Conservation (phyloP, 306 rosid genomes). For the Prinsepia uniflora region DNA sequence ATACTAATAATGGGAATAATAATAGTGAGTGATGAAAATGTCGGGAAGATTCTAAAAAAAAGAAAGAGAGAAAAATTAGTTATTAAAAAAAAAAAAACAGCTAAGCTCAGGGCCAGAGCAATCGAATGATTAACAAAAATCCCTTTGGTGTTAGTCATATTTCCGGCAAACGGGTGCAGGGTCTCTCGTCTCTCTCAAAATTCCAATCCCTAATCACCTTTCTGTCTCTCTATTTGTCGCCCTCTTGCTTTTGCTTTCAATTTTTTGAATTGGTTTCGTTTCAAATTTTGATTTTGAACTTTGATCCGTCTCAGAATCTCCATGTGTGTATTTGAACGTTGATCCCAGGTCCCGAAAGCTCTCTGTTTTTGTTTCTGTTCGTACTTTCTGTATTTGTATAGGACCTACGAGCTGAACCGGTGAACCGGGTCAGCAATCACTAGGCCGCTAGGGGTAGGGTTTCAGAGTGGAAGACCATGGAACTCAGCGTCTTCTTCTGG, state of each 20-base stretch:
- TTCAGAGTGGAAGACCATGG: constrained; percentile 9
- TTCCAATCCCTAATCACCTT: not conserved
- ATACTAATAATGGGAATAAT: constrained; percentile 1
- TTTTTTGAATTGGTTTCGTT: not conserved
- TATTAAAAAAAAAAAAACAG: not conserved
- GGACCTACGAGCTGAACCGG: not conserved
- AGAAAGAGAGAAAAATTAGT: not conserved
- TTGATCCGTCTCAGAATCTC: not conserved
- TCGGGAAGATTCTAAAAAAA: constrained; percentile 2
- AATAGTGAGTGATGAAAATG: constrained; percentile 1
- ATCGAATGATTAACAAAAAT: constrained; percentile 9
- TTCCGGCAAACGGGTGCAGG: not conserved
- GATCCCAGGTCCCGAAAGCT: not conserved
- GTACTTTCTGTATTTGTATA: not conserved
- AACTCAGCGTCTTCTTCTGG: constrained; percentile 4
- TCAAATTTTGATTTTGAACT: not conserved
- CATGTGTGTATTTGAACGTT: not conserved
- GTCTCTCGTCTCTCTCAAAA: not conserved
- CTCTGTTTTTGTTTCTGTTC: not conserved
- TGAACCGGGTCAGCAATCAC: not conserved
- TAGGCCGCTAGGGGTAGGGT: not conserved
- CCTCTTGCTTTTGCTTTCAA: not conserved
- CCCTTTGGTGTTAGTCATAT: not conserved
- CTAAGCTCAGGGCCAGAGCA: constrained; percentile 12
- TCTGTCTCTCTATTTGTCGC: not conserved